Evolutionary conservation across 1,284 basidiomycete genomes (phyloP), one percentile per base, ranked within the genome.

Genomic region (Kwoniella shivajii): DNA sequence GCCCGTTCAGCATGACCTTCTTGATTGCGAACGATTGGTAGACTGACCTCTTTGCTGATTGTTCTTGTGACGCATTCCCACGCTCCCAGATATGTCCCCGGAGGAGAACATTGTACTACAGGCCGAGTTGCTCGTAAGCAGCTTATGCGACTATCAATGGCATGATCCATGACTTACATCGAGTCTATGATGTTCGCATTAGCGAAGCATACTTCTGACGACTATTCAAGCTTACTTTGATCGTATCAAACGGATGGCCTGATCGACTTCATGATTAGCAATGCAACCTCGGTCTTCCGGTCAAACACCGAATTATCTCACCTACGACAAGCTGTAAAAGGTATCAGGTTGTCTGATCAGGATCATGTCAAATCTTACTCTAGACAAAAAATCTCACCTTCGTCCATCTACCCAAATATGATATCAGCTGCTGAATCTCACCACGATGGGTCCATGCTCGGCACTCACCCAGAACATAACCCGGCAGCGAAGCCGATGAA

Each of bases 191-290:
- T 51, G 52, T 11, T 24, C 34, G 39, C 31, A 20, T 20, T 9
- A 38, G 4, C 14, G 7, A n/a, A 13, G 22, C 22, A 2, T 33
- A 24, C 22, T 14, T 11, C 7, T 30, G 20, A 24, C 24, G 10
- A 26, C 30, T 26, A 10, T 30, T 22, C 1, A 6, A 11, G 50
- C 72, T 60, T 43, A 72, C 71, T 56, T 76, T 76, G 58, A 75
- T 68, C 2, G 74, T 75, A 56, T 76, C 74, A 47, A 76, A 76
- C 3, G 76, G 76, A 57, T 77, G 76, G 6, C 74, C 75, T n/a
- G n/a, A 68, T 63, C 27, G n/a, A 11, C 61, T 54, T 6, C 53
- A 24, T 2, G 18, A 26, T 31, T 31, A 14, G 27, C 3, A 11
- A 7, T 30, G n/a, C n/a, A 38, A 24, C n/a, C 26, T 50, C 30